These are phyloP conservation scores for Amanita rubescens DNA, from an alignment of 768 basidiomycete species.

Conservation along the genomic window DNA sequence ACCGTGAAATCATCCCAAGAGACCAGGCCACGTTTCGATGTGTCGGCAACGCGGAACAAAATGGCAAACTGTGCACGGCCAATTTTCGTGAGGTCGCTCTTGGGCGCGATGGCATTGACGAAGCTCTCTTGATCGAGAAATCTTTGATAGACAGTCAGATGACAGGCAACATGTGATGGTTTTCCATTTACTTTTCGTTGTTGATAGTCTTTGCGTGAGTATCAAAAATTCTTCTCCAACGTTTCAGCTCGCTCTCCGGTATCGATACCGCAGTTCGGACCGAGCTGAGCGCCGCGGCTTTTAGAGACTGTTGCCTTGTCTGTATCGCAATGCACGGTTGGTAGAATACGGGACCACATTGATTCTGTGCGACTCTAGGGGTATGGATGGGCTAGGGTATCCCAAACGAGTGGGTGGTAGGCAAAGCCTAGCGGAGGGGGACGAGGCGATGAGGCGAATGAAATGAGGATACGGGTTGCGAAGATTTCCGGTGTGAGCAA, in stretches of 20 bases:
- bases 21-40: slow-evolving; percentile 64
- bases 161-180: slow-evolving; percentile 15
- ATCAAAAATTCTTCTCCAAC: slow-evolving; percentile 89
- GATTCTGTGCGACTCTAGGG: slow-evolving; percentile 19
- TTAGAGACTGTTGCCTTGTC: slow-evolving; percentile 35
- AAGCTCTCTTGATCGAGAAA: slow-evolving; percentile 85
- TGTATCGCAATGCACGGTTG: slow-evolving; percentile 50
- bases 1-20: slow-evolving; percentile 96
- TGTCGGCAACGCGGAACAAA: slow-evolving; percentile 85
- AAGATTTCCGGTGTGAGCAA: not conserved
- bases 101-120: slow-evolving; percentile 91
- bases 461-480: not conserved
- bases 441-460: not conserved
- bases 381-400: slow-evolving; percentile 30
- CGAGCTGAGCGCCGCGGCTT: slow-evolving; percentile 49
- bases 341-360: slow-evolving; percentile 38
- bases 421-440: slow-evolving; percentile 5
- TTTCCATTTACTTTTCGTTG: slow-evolving; percentile 68
- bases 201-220: slow-evolving; percentile 63
- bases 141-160: slow-evolving; percentile 34
- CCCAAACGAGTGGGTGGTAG: slow-evolving; percentile 5
- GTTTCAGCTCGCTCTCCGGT: slow-evolving; percentile 77
- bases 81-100: slow-evolving; percentile 78
- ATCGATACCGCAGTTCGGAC: slow-evolving; percentile 63
- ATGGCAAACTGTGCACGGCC: slow-evolving; percentile 84